phyloP scores from a whole-genome alignment of 2,329 filamentous ascomycete genomes.

The Fusarium siculi region DNA sequence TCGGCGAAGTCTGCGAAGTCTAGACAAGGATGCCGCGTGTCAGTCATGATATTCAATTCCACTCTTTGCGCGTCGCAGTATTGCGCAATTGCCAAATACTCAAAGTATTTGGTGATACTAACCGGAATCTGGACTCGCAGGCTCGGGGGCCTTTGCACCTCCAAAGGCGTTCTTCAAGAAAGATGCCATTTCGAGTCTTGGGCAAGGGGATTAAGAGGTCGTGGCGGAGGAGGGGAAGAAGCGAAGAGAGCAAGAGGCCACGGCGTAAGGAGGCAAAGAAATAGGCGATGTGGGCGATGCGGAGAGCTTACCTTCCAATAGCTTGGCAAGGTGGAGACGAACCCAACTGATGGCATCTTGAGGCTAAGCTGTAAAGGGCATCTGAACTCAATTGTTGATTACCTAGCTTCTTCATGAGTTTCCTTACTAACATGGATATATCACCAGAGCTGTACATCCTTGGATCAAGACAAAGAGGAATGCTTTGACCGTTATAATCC shows the following conservation, averaged over 20 bases:
- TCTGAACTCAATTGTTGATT: conserved; percentile 14
- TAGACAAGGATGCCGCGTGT: conserved; percentile 52
- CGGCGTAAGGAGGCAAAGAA: conserved; percentile 41
- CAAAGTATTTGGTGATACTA: conserved; percentile 47
- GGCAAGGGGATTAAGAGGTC: conserved; percentile 35
- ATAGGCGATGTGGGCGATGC: conserved; percentile 35
- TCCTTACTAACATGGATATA: neutral
- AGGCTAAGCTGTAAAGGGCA: conserved; percentile 30
- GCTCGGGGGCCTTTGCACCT: conserved; percentile 65
- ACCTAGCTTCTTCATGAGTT: neutral
- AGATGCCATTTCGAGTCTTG: conserved; percentile 60
- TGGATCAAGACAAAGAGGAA: neutral
- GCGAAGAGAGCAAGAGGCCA: conserved; percentile 38
- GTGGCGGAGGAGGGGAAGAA: conserved; percentile 24
- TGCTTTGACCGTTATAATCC: too few species aligned
- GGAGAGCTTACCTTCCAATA: conserved; percentile 37
- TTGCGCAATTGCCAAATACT: conserved; percentile 19
- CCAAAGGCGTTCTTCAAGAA: conserved; percentile 77
- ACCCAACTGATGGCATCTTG: conserved; percentile 17
- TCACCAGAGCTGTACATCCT: neutral
- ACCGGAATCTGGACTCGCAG: conserved; percentile 73
- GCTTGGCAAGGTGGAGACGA: conserved; percentile 35
- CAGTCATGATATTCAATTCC: conserved; percentile 33
- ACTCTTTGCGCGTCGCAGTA: conserved; percentile 25
- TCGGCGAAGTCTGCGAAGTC: conserved; percentile 96